Percentiles rank a stretch among this genome's conserved stretches.
These are phyloP conservation scores for Papiliotrema flavescens DNA, from an alignment of 1,284 basidiomycete species.

Conservation along the genomic window DNA sequence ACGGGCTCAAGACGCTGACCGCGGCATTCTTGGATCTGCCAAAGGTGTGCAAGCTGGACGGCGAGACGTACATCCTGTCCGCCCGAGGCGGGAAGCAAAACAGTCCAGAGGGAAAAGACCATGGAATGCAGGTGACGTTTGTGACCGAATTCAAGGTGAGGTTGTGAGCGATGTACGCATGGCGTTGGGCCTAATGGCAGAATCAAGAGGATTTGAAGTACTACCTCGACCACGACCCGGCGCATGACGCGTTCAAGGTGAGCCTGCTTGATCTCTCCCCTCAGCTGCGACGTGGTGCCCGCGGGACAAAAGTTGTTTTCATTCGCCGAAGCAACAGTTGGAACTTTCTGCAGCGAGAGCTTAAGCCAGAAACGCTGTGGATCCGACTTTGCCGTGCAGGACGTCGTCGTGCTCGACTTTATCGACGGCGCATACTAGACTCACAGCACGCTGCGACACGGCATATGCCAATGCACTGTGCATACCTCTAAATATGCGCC, in stretches of 20 bases:
- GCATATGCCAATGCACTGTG: too few relatives aligned
- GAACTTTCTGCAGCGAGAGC: too few relatives aligned
- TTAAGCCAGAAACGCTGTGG: neutral
- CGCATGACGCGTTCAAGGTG: constrained; percentile 40
- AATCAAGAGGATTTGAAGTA: constrained; percentile 33
- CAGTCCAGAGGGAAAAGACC: constrained; percentile 30
- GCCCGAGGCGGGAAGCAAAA: constrained; percentile 37
- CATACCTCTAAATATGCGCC: too few relatives aligned
- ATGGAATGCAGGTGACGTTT: constrained; percentile 39
- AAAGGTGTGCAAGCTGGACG: constrained; percentile 22
- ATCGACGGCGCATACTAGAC: constrained; percentile 16
- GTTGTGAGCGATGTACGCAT: neutral
- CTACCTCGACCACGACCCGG: constrained; percentile 36
- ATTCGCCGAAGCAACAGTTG: too few relatives aligned
- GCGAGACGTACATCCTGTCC: constrained; percentile 28
- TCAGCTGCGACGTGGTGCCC: too few relatives aligned
- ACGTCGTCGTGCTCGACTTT: constrained; percentile 39
- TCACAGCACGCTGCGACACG: too few relatives aligned
- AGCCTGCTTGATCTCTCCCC: constrained; percentile 1
- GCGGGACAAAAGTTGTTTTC: too few relatives aligned
- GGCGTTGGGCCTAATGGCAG: constrained; percentile 9
- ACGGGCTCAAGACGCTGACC: constrained; percentile 15
- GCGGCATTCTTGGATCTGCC: constrained; percentile 26
- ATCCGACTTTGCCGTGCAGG: constrained; percentile 8
- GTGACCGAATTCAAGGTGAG: constrained; percentile 39